These are phyloP conservation scores for Colletotrichum sp. DNA, from an alignment of 2,329 filamentous ascomycete species.

Conservation along the genomic window DNA sequence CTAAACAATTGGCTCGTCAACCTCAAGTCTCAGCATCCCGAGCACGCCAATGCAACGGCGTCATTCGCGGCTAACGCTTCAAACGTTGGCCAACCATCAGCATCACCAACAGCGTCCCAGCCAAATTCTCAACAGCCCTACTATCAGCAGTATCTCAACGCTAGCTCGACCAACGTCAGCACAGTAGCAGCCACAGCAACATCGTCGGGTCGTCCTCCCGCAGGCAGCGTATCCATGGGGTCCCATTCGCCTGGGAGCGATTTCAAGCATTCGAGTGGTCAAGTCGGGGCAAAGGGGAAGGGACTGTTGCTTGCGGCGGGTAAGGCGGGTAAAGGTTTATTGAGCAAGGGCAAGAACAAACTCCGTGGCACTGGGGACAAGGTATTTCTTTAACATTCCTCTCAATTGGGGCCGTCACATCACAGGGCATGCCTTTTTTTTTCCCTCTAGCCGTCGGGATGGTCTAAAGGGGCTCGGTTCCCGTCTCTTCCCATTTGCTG, in stretches of 20 bases:
- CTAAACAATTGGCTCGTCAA: conserved; percentile 63
- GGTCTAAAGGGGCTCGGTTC: not conserved
- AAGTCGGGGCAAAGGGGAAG: conserved; percentile 84
- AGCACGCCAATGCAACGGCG: conserved; percentile 46
- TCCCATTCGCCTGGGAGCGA: conserved; percentile 46
- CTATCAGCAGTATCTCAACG: conserved; percentile 62
- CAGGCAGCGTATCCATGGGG: conserved; percentile 38
- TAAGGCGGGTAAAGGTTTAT: conserved; percentile 87
- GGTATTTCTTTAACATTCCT: conserved; percentile 76
- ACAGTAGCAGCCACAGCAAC: conserved; percentile 35
- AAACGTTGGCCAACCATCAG: conserved; percentile 13
- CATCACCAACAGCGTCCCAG: conserved; percentile 27
- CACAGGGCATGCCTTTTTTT: conserved; percentile 26
- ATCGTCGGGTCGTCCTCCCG: conserved; percentile 31
- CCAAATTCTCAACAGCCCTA: conserved; percentile 50
- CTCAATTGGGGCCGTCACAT: conserved; percentile 23
- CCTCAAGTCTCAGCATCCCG: conserved; percentile 51
- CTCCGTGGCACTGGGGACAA: conserved; percentile 78
- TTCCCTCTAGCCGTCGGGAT: conserved; percentile 19
- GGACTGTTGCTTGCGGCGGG: conserved; percentile 86
- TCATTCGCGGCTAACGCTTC: conserved; percentile 29
- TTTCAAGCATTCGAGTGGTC: conserved; percentile 61
- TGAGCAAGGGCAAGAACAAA: conserved; percentile 90
- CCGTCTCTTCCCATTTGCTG: conserved; percentile 4
- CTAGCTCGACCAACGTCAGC: conserved; percentile 40